Conservation (phyloP, 1,284 basidiomycete species). For the Amylostereum chailletii region DNA sequence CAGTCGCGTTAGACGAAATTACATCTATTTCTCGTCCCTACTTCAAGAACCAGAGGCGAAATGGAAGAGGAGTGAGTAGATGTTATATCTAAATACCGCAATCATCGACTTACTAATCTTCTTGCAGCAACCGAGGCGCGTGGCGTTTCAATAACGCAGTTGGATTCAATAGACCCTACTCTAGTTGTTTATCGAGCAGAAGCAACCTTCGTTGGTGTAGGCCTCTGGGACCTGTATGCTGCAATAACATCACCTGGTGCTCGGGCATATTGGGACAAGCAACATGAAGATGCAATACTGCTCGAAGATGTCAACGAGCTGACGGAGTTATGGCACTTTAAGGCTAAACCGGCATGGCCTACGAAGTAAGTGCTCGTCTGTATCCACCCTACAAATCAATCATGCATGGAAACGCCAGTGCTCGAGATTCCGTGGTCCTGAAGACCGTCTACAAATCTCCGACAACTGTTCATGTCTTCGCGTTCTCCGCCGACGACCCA, state of each 20-base stretch:
- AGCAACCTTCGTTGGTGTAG: conserved; percentile 94
- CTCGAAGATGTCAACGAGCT: conserved; percentile 90
- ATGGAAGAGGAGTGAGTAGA: conserved; percentile 74
- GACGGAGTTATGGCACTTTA: conserved; percentile 88
- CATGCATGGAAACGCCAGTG: conserved; percentile 34
- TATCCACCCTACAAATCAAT: conserved; percentile 2
- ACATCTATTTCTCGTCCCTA: conserved; percentile 97
- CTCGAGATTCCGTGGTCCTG: conserved; percentile 84
- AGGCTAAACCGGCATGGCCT: conserved; percentile 86
- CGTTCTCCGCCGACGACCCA: conserved; percentile 88
- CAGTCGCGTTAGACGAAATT: conserved; percentile 83
- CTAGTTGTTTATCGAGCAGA: conserved; percentile 95
- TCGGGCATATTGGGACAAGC: conserved; percentile 83
- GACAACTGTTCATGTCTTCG: conserved; percentile 90
- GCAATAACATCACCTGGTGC: conserved; percentile 82
- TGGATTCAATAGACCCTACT: conserved; percentile 96
- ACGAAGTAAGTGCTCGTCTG: conserved; percentile 57
- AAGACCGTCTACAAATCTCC: conserved; percentile 98
- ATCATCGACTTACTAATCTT: conserved; percentile 6
- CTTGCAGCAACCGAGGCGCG: conserved; percentile 70
- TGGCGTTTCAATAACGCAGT: conserved; percentile 90
- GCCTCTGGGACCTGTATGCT: conserved; percentile 94
- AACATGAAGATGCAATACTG: conserved; percentile 77
- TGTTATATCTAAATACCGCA: conserved; percentile 6
- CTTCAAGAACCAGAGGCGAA: conserved; percentile 98